Conservation (phyloP, 164 flowering plant species). For the Pachysandra terminalis region DNA sequence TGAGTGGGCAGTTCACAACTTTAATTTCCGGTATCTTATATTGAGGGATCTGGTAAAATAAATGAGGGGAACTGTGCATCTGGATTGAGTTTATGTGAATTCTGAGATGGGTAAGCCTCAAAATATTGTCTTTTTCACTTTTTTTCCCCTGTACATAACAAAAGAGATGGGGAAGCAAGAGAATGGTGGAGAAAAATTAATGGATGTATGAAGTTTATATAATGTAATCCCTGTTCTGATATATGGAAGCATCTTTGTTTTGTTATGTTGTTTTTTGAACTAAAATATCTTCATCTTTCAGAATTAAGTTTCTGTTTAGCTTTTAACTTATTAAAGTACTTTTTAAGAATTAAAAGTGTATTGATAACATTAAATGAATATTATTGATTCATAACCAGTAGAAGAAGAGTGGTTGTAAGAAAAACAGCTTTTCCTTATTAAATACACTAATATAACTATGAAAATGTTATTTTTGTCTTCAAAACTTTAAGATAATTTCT, state of each 20-base stretch:
- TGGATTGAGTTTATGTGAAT: neutral
- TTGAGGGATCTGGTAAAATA: slow-evolving; percentile 68
- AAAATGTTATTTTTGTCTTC: no score
- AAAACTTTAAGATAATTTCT: no score
- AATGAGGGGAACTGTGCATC: slow-evolving; percentile 1
- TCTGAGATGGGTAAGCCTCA: neutral
- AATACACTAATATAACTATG: no score
- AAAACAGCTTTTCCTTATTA: no score
- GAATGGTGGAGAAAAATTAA: slow-evolving; percentile 1
- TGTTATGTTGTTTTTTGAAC: neutral
- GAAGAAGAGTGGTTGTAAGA: no score
- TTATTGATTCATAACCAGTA: no score
- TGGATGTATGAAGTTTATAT: slow-evolving; percentile 7
- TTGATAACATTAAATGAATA: no score
- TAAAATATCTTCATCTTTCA: no score
- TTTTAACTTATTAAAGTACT: no score
- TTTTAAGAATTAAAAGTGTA: no score
- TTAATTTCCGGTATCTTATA: slow-evolving; percentile 74
- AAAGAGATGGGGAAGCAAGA: neutral
- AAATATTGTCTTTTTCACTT: neutral
- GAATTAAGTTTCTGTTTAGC: no score
- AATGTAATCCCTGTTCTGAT: slow-evolving; percentile 9
- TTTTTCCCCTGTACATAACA: neutral
- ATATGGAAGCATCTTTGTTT: slow-evolving; percentile 6
- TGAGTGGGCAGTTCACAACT: slow-evolving; percentile 81